A percentile compares a stretch with the other conserved stretches of the same genome.
phyloP scores from a whole-genome alignment of 345 rosid genomes.

The Acer negundo region DNA sequence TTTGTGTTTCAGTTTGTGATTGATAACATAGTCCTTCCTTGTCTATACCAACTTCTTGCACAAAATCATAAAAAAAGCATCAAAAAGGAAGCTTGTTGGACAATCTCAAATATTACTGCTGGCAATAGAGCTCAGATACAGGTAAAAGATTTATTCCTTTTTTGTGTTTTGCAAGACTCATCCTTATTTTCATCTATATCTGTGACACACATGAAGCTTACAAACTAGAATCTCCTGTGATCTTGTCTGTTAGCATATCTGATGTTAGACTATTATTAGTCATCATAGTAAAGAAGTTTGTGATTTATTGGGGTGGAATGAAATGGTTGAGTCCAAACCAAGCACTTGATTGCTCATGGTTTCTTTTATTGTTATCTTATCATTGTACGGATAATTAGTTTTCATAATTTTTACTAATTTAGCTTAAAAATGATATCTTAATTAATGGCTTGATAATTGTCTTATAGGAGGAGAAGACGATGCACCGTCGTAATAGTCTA shows the following conservation, averaged over 20 bases:
- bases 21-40: slow-evolving; percentile 67
- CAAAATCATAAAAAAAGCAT: slow-evolving; percentile 86
- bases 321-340: not conserved
- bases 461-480: not conserved
- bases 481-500: not conserved
- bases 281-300: not conserved
- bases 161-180: not conserved
- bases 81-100: slow-evolving; percentile 91
- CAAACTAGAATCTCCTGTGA: not conserved
- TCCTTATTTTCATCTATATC: not conserved
- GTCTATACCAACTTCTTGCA: slow-evolving; percentile 64
- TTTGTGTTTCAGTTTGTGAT: slow-evolving; percentile 65
- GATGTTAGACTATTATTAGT: not conserved
- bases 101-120: slow-evolving; percentile 89
- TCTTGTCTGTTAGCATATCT: not conserved
- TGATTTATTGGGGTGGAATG: not conserved
- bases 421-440: not conserved
- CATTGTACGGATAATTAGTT: not conserved
- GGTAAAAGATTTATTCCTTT: slow-evolving; percentile 38
- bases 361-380: slow-evolving; percentile 2
- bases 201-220: not conserved
- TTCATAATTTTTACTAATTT: not conserved
- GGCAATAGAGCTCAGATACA: slow-evolving; percentile 78
- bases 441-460: not conserved
- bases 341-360: not conserved